These are phyloP conservation scores for Primulina eburnea DNA, from an alignment of 257 asterid species.

Conservation along the genomic window DNA sequence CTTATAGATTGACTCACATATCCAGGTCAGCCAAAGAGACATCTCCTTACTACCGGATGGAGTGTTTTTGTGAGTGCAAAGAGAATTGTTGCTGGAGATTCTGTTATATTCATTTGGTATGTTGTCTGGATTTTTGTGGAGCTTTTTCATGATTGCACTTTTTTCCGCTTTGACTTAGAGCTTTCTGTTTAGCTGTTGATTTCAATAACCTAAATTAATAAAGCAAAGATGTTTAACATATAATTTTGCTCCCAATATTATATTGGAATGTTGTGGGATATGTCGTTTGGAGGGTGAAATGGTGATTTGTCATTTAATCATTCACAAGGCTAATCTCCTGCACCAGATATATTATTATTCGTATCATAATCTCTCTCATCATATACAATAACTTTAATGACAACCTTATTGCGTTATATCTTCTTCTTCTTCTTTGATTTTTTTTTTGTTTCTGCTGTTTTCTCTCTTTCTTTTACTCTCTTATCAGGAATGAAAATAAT, in stretches of 20 bases:
- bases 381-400: background rate
- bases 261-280: background rate
- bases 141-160: background rate
- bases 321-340: background rate
- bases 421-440: too few species aligned
- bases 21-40: constrained; percentile 98
- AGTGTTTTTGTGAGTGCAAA: constrained; percentile 97
- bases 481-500: constrained; percentile 75
- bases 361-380: background rate
- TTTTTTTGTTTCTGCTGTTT: background rate
- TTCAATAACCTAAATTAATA: background rate
- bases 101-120: constrained; percentile 96
- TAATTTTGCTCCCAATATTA: background rate
- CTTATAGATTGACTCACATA: constrained; percentile 5
- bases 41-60: constrained; percentile 97
- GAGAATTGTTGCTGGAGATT: constrained; percentile 90
- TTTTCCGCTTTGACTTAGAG: background rate
- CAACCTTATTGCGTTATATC: background rate
- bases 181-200: background rate
- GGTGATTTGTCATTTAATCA: background rate
- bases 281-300: background rate
- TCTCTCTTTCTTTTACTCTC: constrained; percentile 7
- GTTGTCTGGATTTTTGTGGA: background rate
- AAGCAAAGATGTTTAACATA: background rate
- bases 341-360: background rate